These are phyloP conservation scores for Colletotrichum simmondsii DNA, from an alignment of 2,329 filamentous ascomycete species.

Conservation along the genomic window DNA sequence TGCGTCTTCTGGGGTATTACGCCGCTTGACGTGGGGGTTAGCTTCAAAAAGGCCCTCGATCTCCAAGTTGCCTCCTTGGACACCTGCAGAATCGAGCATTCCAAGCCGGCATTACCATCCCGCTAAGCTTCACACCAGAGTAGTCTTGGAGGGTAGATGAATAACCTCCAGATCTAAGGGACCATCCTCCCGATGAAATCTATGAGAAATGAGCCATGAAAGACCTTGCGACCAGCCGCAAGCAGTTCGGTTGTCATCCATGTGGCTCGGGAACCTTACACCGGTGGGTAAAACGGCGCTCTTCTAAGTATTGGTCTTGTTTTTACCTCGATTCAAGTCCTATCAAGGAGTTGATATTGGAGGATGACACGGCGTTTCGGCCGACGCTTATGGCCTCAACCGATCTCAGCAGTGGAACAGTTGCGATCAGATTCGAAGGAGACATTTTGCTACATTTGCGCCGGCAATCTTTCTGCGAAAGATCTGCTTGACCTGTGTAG, in stretches of 20 bases:
- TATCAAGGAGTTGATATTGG: neutral
- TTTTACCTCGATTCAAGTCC: neutral
- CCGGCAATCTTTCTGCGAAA: neutral
- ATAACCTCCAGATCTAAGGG: neutral
- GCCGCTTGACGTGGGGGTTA: conserved; percentile 24
- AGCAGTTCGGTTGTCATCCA: neutral
- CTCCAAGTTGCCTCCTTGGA: neutral
- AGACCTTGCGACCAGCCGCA: neutral
- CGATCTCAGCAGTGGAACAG: neutral
- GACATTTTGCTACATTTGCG: neutral
- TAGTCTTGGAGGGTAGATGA: neutral
- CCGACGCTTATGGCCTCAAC: neutral
- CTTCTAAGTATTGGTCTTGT: neutral
- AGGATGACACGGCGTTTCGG: neutral
- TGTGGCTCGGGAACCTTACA: neutral
- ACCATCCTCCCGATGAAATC: neutral
- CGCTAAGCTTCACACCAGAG: neutral
- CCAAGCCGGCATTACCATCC: neutral
- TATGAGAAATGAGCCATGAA: neutral
- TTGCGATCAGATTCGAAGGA: neutral
- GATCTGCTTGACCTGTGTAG: neutral
- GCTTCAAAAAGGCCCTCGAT: neutral
- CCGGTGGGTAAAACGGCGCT: neutral
- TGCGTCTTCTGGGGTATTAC: conserved; percentile 13
- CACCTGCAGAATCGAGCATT: neutral